These are phyloP conservation scores for Aureobasidium musti DNA, from an alignment of 2,329 filamentous ascomycete genomes.

Conservation along the genomic window DNA sequence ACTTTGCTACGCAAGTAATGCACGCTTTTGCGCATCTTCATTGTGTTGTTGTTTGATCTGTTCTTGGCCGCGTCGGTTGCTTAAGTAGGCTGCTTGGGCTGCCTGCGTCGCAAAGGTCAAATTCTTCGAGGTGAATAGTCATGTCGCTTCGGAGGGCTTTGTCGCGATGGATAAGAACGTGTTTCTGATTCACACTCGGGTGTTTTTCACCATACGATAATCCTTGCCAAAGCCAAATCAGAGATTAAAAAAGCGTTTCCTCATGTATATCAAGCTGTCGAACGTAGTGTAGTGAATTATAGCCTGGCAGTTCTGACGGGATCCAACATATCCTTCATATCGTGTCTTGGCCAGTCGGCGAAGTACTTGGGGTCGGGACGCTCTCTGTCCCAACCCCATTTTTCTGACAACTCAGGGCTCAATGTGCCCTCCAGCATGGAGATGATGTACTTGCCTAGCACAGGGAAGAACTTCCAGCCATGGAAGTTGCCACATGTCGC, in stretches of 20 bases:
- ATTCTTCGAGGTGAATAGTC: not conserved
- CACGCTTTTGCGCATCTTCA: not conserved
- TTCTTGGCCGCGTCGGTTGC: not conserved
- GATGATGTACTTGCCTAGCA: conserved; percentile 42
- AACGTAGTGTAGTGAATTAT: conserved; percentile 19
- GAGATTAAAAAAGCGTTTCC: conserved; percentile 12
- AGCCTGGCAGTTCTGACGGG: conserved; percentile 33
- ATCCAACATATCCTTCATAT: conserved; percentile 58
- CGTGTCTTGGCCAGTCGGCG: conserved; percentile 59
- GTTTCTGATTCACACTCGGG: not conserved
- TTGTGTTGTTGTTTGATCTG: not conserved
- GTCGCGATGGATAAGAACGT: not conserved
- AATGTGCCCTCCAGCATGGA: conserved; percentile 45
- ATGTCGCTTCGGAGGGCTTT: not conserved
- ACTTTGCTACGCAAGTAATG: not conserved
- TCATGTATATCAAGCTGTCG: conserved; percentile 27
- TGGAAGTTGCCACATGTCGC: conserved; percentile 50
- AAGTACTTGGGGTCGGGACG: conserved; percentile 56
- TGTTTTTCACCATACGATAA: not conserved
- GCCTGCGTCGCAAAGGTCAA: too few species aligned
- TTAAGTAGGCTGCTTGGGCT: not conserved
- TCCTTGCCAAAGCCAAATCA: not conserved
- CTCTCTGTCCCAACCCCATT: conserved; percentile 63
- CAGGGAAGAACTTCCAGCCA: conserved; percentile 45
- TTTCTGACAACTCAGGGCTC: conserved; percentile 47